phyloP scores from a whole-genome alignment of 768 basidiomycete genomes.

The Calocera viscosa region DNA sequence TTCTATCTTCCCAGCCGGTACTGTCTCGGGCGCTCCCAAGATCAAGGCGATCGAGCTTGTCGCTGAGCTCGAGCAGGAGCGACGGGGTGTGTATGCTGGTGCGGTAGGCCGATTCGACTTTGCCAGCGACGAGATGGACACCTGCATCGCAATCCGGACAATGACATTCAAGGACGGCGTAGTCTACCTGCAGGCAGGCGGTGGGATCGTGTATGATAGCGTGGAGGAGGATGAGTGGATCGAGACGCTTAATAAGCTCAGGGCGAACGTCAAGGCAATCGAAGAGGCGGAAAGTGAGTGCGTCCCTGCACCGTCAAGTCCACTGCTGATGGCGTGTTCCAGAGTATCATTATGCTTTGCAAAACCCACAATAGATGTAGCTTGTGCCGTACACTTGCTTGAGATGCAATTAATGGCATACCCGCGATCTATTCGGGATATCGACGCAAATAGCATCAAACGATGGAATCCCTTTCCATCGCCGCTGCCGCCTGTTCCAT shows the following conservation, averaged over 20 bases:
- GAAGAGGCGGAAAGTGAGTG: slow-evolving; percentile 77
- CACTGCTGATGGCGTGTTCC: slow-evolving; percentile 5
- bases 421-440: too few species aligned
- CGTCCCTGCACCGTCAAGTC: background rate
- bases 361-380: slow-evolving; percentile 26
- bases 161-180: slow-evolving; percentile 92
- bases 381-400: background rate
- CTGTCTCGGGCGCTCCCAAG: slow-evolving; percentile 96
- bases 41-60: slow-evolving; percentile 96
- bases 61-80: slow-evolving; percentile 72
- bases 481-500: too few species aligned
- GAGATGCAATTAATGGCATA: background rate
- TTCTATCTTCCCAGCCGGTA: slow-evolving; percentile 97
- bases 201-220: slow-evolving; percentile 94
- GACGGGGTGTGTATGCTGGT: slow-evolving; percentile 89
- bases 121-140: slow-evolving; percentile 88
- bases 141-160: slow-evolving; percentile 95
- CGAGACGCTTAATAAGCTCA: slow-evolving; percentile 91
- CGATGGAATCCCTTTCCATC: too few species aligned
- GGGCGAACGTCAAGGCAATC: slow-evolving; percentile 72
- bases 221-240: slow-evolving; percentile 95
- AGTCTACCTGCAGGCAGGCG: slow-evolving; percentile 89
- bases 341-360: slow-evolving; percentile 64
- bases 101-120: slow-evolving; percentile 98
- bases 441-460: too few species aligned